Base-by-base conservation (phyloP, 192 early-diverging fungal species). In the Allomyces macrogynus region DNA sequence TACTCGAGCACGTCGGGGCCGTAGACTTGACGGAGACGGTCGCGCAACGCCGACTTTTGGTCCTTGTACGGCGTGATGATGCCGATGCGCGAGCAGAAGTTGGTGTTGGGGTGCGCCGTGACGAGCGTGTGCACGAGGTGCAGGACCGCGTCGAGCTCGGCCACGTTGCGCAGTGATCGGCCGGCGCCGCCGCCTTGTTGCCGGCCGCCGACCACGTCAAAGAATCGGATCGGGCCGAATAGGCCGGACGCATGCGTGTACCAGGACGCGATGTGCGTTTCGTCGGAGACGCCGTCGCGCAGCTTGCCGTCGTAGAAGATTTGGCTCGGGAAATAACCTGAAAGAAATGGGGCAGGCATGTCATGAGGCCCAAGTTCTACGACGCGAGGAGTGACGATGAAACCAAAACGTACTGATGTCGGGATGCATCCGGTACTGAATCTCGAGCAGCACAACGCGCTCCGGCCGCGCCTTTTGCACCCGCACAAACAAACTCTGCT, bases 351-450 rank as follows among this genome's bases (percentile, higher is more conserved):
- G 8, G 32, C 32, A n/a, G n/a, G n/a, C n/a, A n/a, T n/a, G n/a
- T n/a, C n/a, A n/a, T n/a, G n/a, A n/a, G n/a, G n/a, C n/a, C n/a
- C n/a, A n/a, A n/a, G n/a, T n/a, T n/a, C n/a, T n/a, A n/a, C n/a
- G n/a, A n/a, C n/a, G n/a, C n/a, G n/a, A n/a, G n/a, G n/a, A n/a
- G n/a, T n/a, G n/a, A n/a, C 7, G 32, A 7, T 8, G 32, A 40
- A 7, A 57, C 2, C 92, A 91, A 64, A 95, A 91, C 11, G 32
- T 63, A 43, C 89, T 91, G 22, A 98, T 95, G 24, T 84, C 77
- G 0, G 93, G 91, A 69, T 98, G 89, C 95, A 98, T 96, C 67
- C 93, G 88, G 72, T 96, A 98, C 77, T 97, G 93, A 61, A 93
- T 92, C 66, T 86, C 90, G 43, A 97, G 73, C 60, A 97, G 73